Conservation (phyloP, 495 filamentous ascomycete species). For the Lentithecium fluviatile region DNA sequence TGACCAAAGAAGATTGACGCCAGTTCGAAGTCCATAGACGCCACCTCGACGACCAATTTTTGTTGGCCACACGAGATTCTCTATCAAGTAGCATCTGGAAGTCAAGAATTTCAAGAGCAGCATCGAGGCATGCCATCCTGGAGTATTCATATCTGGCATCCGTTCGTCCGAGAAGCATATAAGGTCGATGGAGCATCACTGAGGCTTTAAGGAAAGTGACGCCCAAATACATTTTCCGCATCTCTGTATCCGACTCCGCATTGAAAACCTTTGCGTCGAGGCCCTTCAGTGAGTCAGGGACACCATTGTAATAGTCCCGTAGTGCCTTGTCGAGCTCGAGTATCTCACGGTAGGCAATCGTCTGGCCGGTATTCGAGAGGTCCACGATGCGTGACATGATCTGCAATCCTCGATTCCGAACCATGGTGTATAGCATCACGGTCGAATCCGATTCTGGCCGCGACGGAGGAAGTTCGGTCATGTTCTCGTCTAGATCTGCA, state of each 20-base stretch:
- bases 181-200: slow-evolving; percentile 48
- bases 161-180: slow-evolving; percentile 40
- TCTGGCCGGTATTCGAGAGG: slow-evolving; percentile 1
- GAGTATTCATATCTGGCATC: slow-evolving; percentile 40
- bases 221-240: slow-evolving; percentile 11
- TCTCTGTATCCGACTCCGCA: background rate
- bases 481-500: slow-evolving; percentile 43
- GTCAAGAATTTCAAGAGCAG: slow-evolving; percentile 48
- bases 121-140: slow-evolving; percentile 46
- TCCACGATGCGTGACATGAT: slow-evolving; percentile 14
- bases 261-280: slow-evolving; percentile 4
- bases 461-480: slow-evolving; percentile 35
- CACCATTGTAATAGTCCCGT: slow-evolving; percentile 1
- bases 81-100: slow-evolving; percentile 41
- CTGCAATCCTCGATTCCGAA: slow-evolving; percentile 39
- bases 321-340: slow-evolving; percentile 11
- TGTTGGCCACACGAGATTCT: slow-evolving; percentile 42
- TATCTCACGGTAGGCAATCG: slow-evolving; percentile 17
- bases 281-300: background rate
- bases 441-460: slow-evolving; percentile 38
- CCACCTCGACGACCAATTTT: slow-evolving; percentile 33
- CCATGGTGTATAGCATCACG: slow-evolving; percentile 44
- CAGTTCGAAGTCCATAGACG: slow-evolving; percentile 43
- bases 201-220: slow-evolving; percentile 47
- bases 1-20: slow-evolving; percentile 48